A percentile compares a stretch with the other conserved stretches of the same genome.
Evolutionary conservation across 2,329 filamentous ascomycete species (phyloP).

Genomic region (Phaeosphaeria sp.): DNA sequence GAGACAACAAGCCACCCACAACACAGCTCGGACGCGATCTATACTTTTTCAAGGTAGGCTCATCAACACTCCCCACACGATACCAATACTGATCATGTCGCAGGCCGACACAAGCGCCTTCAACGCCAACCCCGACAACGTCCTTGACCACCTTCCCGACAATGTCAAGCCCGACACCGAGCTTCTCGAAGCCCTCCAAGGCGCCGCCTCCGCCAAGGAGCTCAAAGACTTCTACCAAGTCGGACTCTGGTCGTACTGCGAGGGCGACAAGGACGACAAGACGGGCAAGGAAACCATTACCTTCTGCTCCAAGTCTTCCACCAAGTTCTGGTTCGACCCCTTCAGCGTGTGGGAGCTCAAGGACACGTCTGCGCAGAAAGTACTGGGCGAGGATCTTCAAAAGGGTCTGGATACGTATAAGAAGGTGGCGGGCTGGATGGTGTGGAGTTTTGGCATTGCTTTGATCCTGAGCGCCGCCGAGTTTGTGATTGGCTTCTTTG

Average conservation of each 20-base stretch:
- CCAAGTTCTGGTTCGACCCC: conserved; percentile 78
- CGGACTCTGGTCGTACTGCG: conserved; percentile 87
- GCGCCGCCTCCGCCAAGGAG: conserved; percentile 46
- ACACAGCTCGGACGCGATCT: conserved; percentile 56
- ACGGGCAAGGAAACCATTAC: conserved; percentile 56
- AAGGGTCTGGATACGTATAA: conserved; percentile 75
- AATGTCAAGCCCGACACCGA: conserved; percentile 44
- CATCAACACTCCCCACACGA: conserved; percentile 40
- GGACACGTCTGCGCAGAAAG: conserved; percentile 55
- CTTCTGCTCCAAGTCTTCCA: conserved; percentile 73
- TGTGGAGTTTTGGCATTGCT: conserved; percentile 79
- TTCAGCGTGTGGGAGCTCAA: conserved; percentile 71
- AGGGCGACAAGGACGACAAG: conserved; percentile 62
- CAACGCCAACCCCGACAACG: conserved; percentile 54
- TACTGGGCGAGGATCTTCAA: conserved; percentile 70
- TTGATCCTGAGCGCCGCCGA: conserved; percentile 73
- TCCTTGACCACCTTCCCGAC: conserved; percentile 35
- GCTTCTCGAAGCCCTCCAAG: conserved; percentile 49
- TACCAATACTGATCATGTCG: not conserved
- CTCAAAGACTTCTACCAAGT: conserved; percentile 82
- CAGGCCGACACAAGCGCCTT: conserved; percentile 58
- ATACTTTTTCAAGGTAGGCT: conserved; percentile 63
- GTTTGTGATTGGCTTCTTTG: conserved; percentile 79
- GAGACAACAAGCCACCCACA: conserved; percentile 33
- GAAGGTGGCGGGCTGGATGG: conserved; percentile 79